A percentile compares a stretch with the other conserved stretches of the same genome.
phyloP scores from a whole-genome alignment of 805 yeast species.

The Candida argentea region DNA sequence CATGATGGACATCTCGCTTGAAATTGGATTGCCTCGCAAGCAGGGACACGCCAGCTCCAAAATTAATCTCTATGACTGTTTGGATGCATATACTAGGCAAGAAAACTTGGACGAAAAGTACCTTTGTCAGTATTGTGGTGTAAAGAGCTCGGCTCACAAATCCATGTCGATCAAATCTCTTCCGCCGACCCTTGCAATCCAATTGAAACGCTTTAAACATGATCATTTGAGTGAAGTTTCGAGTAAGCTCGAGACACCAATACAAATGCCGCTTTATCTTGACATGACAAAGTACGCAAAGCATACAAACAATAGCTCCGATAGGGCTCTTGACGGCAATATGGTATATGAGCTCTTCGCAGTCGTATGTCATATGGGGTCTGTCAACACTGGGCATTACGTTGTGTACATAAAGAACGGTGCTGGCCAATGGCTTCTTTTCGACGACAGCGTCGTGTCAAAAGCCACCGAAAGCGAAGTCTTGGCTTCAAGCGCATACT shows the following conservation, averaged over 20 bases:
- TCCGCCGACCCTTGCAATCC: conserved; percentile 76
- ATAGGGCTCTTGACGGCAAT: conserved; percentile 15
- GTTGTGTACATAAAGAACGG: conserved; percentile 64
- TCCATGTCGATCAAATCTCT: conserved; percentile 56
- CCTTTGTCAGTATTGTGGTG: conserved; percentile 57
- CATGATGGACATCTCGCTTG: conserved; percentile 79
- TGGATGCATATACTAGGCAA: conserved; percentile 63
- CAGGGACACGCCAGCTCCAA: conserved; percentile 6
- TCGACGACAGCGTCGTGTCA: conserved; percentile 82
- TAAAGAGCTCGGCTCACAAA: conserved; percentile 55
- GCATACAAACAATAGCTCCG: background rate
- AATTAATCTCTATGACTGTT: conserved; percentile 46
- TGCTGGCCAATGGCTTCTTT: conserved; percentile 79
- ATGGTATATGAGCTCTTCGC: conserved; percentile 74
- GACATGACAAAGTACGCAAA: conserved; percentile 55
- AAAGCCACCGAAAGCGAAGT: conserved; percentile 57
- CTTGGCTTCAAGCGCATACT: conserved; percentile 63
- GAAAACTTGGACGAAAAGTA: conserved; percentile 72
- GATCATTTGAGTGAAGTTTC: conserved; percentile 35
- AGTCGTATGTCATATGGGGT: conserved; percentile 81
- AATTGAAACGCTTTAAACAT: conserved; percentile 73
- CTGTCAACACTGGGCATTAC: conserved; percentile 94
- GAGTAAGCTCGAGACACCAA: conserved; percentile 66
- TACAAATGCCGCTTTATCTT: conserved; percentile 62
- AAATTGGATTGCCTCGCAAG: conserved; percentile 32